Conservation (phyloP, 495 filamentous ascomycete species). For the Penicillium crystallinum region DNA sequence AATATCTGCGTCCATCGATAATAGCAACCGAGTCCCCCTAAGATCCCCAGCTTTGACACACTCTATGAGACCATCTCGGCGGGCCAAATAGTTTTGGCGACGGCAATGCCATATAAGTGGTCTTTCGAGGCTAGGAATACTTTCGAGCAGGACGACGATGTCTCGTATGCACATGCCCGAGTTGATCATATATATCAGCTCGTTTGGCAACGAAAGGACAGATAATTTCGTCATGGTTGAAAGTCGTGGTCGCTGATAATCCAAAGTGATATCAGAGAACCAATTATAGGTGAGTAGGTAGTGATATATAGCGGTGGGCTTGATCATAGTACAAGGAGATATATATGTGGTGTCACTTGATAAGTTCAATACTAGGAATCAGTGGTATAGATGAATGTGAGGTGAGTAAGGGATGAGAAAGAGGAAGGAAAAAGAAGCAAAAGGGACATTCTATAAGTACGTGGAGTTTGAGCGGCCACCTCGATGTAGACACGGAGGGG, state of each 20-base stretch:
- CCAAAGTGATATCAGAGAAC: neutral
- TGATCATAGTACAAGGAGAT: no score
- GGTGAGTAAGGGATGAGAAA: no score
- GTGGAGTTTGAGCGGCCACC: no score
- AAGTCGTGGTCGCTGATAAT: neutral
- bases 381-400: no score
- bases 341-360: no score
- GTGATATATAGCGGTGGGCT: no score
- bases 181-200: neutral
- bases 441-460: no score
- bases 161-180: neutral
- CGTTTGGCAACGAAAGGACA: slow-evolving; percentile 1
- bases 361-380: no score
- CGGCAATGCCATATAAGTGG: neutral
- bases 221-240: neutral
- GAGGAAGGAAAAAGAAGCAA: no score
- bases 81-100: neutral
- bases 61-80: neutral
- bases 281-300: no score
- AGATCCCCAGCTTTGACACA: neutral
- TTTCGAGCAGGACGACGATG: neutral
- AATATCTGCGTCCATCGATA: neutral
- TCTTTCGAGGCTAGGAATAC: neutral
- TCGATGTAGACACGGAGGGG: no score
- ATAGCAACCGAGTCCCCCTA: neutral